These are phyloP conservation scores for Aspergillus flavus DNA, from an alignment of 2,329 filamentous ascomycete species.

Conservation along the genomic window DNA sequence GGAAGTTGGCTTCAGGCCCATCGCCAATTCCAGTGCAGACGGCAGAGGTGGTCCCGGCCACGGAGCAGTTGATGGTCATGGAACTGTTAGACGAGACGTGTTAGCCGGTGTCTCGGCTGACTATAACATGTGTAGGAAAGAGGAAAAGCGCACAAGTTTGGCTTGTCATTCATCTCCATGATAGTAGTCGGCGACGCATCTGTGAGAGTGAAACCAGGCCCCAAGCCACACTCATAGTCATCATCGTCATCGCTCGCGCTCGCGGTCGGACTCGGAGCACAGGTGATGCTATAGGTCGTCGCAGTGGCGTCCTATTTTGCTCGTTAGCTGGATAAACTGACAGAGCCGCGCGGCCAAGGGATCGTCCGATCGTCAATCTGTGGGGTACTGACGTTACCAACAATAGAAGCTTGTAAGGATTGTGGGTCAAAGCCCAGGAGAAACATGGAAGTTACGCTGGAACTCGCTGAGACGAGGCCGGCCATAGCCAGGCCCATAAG, in stretches of 20 bases:
- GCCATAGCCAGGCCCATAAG: slow-evolving; percentile 21
- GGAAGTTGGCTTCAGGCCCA: slow-evolving; percentile 19
- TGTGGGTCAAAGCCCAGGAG: slow-evolving; percentile 27
- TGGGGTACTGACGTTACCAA: slow-evolving; percentile 23
- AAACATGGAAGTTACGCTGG: slow-evolving; percentile 28
- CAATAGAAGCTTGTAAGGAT: slow-evolving; percentile 28
- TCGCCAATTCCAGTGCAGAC: slow-evolving; percentile 19
- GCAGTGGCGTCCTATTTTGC: slow-evolving; percentile 24
- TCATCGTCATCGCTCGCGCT: slow-evolving; percentile 2
- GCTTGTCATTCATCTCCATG: slow-evolving; percentile 15
- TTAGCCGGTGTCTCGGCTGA: not conserved
- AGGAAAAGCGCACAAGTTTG: not conserved
- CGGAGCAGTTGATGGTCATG: slow-evolving; percentile 18
- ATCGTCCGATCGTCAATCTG: not conserved
- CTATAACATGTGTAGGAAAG: too few species aligned
- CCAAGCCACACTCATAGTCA: slow-evolving; percentile 29
- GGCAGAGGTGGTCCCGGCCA: slow-evolving; percentile 21
- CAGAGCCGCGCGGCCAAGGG: not conserved
- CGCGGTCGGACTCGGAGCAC: slow-evolving; percentile 20
- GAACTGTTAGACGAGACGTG: slow-evolving; percentile 10
- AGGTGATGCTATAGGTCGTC: slow-evolving; percentile 31
- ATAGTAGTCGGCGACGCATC: slow-evolving; percentile 16
- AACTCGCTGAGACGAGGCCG: slow-evolving; percentile 22
- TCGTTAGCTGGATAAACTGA: not conserved
- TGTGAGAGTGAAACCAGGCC: slow-evolving; percentile 27